Evolutionary conservation across 2,329 filamentous ascomycete species (phyloP).

Genomic region (Botrytis sinoallii): DNA sequence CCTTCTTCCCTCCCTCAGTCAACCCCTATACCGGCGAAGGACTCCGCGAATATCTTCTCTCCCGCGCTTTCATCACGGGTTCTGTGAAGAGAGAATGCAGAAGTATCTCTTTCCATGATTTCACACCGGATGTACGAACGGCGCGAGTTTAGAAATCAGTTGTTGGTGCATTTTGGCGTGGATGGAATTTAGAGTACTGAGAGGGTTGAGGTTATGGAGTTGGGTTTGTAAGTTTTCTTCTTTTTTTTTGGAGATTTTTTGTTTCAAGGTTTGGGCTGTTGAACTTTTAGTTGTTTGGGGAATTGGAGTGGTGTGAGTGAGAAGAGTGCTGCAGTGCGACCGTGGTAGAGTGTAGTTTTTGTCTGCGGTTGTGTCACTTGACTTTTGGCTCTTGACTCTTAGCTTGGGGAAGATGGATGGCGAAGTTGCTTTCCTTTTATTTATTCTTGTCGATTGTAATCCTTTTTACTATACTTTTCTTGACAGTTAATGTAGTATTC

Average conservation of each 20-base stretch:
- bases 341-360: background rate
- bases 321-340: background rate
- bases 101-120: conserved; percentile 34
- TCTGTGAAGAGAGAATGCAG: conserved; percentile 26
- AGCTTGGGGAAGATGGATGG: background rate
- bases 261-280: background rate
- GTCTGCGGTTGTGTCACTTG: background rate
- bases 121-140: conserved; percentile 29
- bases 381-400: background rate
- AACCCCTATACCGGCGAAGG: conserved; percentile 32
- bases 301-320: background rate
- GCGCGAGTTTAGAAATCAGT: conserved; percentile 22
- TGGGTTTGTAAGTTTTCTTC: conserved; percentile 32
- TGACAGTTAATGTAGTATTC: background rate
- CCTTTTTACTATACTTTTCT: fast-evolving
- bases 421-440: background rate
- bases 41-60: conserved; percentile 31
- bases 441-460: background rate
- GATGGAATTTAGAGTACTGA: conserved; percentile 13
- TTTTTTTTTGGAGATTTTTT: background rate
- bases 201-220: conserved; percentile 29
- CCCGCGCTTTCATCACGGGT: conserved; percentile 24
- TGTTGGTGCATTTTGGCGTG: conserved; percentile 28
- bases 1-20: conserved; percentile 11
- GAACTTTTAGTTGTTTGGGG: background rate